Conservation (phyloP, 1,284 basidiomycete species). For the Puccinia polysora region DNA sequence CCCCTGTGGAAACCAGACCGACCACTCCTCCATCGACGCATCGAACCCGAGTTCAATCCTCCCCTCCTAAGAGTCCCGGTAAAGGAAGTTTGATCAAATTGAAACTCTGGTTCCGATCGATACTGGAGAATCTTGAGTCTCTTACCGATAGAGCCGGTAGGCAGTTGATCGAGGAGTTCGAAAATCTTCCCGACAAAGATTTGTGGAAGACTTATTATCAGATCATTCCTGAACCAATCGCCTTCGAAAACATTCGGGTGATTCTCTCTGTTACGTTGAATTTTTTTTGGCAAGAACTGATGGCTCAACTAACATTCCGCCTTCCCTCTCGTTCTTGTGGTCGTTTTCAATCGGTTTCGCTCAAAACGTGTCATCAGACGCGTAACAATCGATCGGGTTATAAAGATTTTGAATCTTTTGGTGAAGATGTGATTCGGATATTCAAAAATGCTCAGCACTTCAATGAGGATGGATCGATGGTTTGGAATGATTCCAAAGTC, state of each 20-base stretch:
- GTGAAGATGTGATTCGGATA: slow-evolving; percentile 47
- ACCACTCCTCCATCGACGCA: background rate
- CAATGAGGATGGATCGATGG: slow-evolving; percentile 48
- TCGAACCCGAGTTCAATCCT: background rate
- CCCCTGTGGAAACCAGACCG: background rate
- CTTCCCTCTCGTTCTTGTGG: slow-evolving; percentile 43
- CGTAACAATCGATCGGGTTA: slow-evolving; percentile 47
- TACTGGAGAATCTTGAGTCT: slow-evolving; percentile 8
- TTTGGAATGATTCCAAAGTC: slow-evolving; percentile 49
- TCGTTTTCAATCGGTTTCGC: background rate
- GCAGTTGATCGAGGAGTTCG: slow-evolving; percentile 46
- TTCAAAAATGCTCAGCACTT: slow-evolving; percentile 49
- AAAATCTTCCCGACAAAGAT: slow-evolving; percentile 46
- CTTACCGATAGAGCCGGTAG: slow-evolving; percentile 45
- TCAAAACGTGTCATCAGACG: slow-evolving; percentile 18
- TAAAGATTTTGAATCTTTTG: slow-evolving; percentile 46
- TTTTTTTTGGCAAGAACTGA: too few species aligned
- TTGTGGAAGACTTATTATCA: slow-evolving; percentile 49
- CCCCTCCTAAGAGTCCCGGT: background rate
- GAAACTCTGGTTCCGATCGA: slow-evolving; percentile 16
- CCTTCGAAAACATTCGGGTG: slow-evolving; percentile 46
- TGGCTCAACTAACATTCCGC: background rate
- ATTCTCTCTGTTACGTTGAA: background rate
- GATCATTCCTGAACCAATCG: slow-evolving; percentile 46
- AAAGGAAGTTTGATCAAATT: slow-evolving; percentile 2